A percentile compares a stretch with the other conserved stretches of the same genome.
Conservation (phyloP, 2,329 filamentous ascomycete genomes). For the Cryphonectria nitschkei region DNA sequence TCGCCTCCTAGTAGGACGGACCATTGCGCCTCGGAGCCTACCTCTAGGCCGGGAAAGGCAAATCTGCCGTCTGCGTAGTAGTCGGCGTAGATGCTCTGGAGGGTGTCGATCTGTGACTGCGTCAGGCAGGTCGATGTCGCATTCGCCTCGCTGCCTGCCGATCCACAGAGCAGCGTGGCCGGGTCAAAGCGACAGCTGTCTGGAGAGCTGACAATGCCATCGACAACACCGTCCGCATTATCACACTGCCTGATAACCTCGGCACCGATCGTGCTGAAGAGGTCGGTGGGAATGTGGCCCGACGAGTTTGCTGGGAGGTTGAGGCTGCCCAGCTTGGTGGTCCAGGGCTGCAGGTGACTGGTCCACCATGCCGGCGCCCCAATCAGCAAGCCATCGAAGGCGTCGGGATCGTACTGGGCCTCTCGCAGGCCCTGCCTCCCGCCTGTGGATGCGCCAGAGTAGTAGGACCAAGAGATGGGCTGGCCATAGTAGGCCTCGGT, state of each 20-base stretch:
- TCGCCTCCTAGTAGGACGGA: slow-evolving; percentile 30
- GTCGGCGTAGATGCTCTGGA: slow-evolving; percentile 37
- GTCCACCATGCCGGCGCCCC: slow-evolving; percentile 50
- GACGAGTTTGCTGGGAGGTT: slow-evolving; percentile 47
- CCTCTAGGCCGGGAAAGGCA: slow-evolving; percentile 42
- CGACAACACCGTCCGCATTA: slow-evolving; percentile 45
- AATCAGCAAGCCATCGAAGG: slow-evolving; percentile 61
- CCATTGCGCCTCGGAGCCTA: slow-evolving; percentile 48
- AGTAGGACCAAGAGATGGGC: slow-evolving; percentile 54
- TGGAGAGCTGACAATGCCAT: slow-evolving; percentile 41
- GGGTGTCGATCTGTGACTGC: slow-evolving; percentile 41
- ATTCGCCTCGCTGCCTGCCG: neutral
- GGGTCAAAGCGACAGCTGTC: slow-evolving; percentile 32
- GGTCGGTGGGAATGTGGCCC: slow-evolving; percentile 45
- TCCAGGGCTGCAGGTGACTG: slow-evolving; percentile 44
- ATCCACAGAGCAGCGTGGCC: slow-evolving; percentile 39
- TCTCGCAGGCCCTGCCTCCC: slow-evolving; percentile 62
- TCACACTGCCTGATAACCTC: slow-evolving; percentile 48
- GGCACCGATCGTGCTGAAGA: slow-evolving; percentile 44
- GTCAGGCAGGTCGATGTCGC: slow-evolving; percentile 25
- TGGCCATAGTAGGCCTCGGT: slow-evolving; percentile 52
- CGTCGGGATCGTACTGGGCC: slow-evolving; percentile 55
- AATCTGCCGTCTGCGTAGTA: slow-evolving; percentile 29
- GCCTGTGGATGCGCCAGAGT: slow-evolving; percentile 62
- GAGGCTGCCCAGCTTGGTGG: slow-evolving; percentile 46